Percentiles rank a stretch among this genome's conserved stretches.
These are phyloP conservation scores for Trichoderma atroviride DNA, from an alignment of 2,329 filamentous ascomycete species.

Conservation along the genomic window DNA sequence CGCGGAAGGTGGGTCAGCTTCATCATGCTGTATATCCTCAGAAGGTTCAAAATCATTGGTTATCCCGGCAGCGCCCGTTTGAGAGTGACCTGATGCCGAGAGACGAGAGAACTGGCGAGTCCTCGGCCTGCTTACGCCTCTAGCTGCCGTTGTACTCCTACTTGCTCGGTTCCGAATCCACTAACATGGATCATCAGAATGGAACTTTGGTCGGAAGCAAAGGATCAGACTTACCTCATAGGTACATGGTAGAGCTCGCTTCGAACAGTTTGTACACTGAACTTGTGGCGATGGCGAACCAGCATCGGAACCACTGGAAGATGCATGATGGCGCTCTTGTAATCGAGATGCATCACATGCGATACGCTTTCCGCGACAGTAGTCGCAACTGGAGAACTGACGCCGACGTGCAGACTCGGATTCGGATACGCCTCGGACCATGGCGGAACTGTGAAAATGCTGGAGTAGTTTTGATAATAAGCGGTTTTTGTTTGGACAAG, in stretches of 20 bases:
- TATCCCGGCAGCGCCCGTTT: background rate
- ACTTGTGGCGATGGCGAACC: background rate
- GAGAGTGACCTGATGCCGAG: background rate
- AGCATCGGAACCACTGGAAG: background rate
- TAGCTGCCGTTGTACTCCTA: background rate
- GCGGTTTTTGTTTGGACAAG: too few species aligned
- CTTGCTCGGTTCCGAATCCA: background rate
- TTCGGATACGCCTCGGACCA: background rate
- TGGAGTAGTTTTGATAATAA: too few species aligned
- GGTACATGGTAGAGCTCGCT: background rate
- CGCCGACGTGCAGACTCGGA: slow-evolving; percentile 2
- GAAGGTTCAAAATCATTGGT: background rate
- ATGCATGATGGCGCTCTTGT: background rate
- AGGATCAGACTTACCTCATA: background rate
- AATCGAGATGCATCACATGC: slow-evolving; percentile 11
- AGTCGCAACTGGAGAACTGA: slow-evolving; percentile 12
- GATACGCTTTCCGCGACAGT: slow-evolving; percentile 10
- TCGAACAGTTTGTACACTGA: slow-evolving; percentile 13
- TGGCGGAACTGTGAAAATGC: background rate
- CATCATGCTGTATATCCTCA: background rate
- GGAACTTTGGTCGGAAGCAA: background rate
- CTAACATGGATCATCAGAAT: background rate
- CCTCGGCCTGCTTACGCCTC: background rate
- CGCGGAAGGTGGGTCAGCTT: background rate
- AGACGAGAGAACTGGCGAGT: background rate